Base-by-base conservation (phyloP, 306 rosid genomes). In the Casuarina equisetifolia region DNA sequence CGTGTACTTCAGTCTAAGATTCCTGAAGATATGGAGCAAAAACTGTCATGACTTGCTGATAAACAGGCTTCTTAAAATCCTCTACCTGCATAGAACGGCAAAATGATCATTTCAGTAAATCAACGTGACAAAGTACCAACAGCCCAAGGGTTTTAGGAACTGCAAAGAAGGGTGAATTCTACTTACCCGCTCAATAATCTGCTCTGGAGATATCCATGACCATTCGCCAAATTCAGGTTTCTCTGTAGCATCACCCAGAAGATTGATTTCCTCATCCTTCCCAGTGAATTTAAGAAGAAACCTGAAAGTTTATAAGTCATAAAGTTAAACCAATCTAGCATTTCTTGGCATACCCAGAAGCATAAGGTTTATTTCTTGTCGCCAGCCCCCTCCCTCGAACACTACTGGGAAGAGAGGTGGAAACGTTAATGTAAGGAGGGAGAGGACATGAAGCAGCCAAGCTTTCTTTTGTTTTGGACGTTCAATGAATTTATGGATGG, bases 181-280 rank as follows among this genome's bases (percentile, higher is more conserved):
- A 87, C 98, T 55, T 77, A 95, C 98, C 36, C 42, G 87, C 72
- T 92, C 91, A 68, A 86, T 58, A 51, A 88, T 15, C 82, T 91
- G 79, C 70, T 92, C 90, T 0, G 96, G 81, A 44, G 96, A 77
- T 64, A 89, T 76, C 98, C 98, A 95, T 42, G 92, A 84, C 98
- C 97, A 95, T 62, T 95, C 82, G 15, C 98, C 98, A 76, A 95
- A 95, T 91, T 92, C 98, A 42, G 97, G 76, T 82, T 91, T 95
- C 86, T 86, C 97, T 3, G 93, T 90, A 42, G 97, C 98, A 83
- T 94, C 97, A 52, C 98, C 98, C 81, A 89, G 82, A 78, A 94
- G 97, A 88, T 94, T 92, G 76, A 94, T 81, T 81, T 94, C 97
- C 82, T 88, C 86, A 57, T 89, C 97, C 69, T 85, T 86, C 67